Evolutionary conservation across 2,329 filamentous ascomycete genomes (phyloP).

Genomic region (Aspergillus aculeatus): DNA sequence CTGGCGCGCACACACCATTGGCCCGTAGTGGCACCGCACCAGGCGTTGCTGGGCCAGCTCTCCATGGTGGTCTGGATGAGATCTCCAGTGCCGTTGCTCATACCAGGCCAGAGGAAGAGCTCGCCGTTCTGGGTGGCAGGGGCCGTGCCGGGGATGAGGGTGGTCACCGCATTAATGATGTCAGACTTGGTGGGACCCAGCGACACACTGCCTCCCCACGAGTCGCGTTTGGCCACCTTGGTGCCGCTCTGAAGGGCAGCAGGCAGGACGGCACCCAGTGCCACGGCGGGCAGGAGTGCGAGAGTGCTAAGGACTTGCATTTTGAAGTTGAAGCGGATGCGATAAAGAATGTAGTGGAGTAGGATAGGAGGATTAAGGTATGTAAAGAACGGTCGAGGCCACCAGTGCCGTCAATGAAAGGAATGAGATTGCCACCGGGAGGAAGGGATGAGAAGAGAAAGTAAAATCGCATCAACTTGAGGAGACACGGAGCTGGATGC

Average conservation of each 20-base stretch:
- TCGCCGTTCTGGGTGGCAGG: constrained; percentile 39
- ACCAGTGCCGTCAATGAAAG: neutral
- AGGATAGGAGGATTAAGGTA: neutral
- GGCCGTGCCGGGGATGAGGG: constrained; percentile 41
- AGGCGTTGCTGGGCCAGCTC: constrained; percentile 42
- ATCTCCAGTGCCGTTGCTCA: constrained; percentile 48
- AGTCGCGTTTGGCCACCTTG: constrained; percentile 26
- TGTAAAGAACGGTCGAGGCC: neutral
- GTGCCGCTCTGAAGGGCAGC: constrained; percentile 13
- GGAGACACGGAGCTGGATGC: neutral
- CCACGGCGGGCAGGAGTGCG: neutral
- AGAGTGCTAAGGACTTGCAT: constrained; percentile 6
- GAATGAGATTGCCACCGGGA: neutral
- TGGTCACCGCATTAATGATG: constrained; percentile 43
- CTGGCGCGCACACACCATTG: constrained; percentile 46
- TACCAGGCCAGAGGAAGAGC: constrained; percentile 47
- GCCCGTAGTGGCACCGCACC: constrained; percentile 41
- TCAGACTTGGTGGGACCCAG: constrained; percentile 40
- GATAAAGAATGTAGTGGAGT: neutral
- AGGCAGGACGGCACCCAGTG: constrained; percentile 13
- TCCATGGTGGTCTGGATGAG: constrained; percentile 46
- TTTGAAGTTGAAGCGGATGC: neutral
- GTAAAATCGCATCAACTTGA: neutral
- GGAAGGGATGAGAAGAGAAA: too few relatives aligned
- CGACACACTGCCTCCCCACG: constrained; percentile 41